phyloP scores from a whole-genome alignment of 1,284 basidiomycete species.

The Coniferiporia sulphurascens region DNA sequence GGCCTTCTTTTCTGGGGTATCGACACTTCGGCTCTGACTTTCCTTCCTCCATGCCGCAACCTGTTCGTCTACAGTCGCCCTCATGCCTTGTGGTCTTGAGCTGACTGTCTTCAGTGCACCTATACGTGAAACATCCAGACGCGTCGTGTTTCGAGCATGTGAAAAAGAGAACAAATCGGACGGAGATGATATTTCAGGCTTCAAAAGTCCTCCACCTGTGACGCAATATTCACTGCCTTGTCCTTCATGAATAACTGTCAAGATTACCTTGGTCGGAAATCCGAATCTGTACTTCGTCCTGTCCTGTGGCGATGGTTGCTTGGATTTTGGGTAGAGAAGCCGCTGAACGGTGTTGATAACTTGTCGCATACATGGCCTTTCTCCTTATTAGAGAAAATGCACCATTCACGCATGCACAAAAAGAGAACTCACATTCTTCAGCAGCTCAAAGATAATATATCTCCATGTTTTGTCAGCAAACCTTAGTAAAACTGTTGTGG shows the following conservation, averaged over 20 bases:
- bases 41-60: constrained; percentile 44
- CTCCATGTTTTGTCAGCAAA: constrained; percentile 31
- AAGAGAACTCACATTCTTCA: constrained; percentile 65
- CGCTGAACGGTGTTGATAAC: constrained; percentile 42
- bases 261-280: constrained; percentile 78
- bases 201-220: constrained; percentile 65
- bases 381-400: not conserved
- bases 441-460: constrained; percentile 84
- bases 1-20: constrained; percentile 40
- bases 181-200: constrained; percentile 49
- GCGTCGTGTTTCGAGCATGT: constrained; percentile 66
- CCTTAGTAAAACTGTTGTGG: not conserved
- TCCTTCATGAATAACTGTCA: not conserved
- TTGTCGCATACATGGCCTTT: constrained; percentile 60
- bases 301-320: constrained; percentile 69
- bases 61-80: constrained; percentile 74
- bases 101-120: constrained; percentile 66
- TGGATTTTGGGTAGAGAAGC: constrained; percentile 50
- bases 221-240: constrained; percentile 11
- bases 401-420: constrained; percentile 17
- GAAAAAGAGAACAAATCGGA: constrained; percentile 81
- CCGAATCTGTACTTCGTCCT: constrained; percentile 69
- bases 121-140: constrained; percentile 62
- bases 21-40: constrained; percentile 20
- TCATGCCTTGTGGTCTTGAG: constrained; percentile 56